Base-by-base conservation (phyloP, 2,329 filamentous ascomycete genomes). In the Colletotrichum cereale region DNA sequence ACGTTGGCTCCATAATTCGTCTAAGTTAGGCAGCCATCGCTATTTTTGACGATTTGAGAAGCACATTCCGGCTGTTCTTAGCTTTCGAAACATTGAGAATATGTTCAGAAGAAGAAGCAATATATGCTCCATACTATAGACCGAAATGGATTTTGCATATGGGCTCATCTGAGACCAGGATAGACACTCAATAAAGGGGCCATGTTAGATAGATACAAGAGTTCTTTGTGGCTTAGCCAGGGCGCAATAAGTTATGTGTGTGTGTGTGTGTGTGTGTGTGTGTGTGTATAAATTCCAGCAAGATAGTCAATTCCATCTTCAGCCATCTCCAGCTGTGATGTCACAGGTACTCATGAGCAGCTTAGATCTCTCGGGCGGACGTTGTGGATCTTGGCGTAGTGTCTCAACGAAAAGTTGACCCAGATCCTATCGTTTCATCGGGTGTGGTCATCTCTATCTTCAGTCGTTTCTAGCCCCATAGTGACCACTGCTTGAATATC, bases 41-140 rank as follows among this genome's bases (percentile, higher is more conserved):
- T 34, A 55, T 34, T 10, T 55, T n/a, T 55, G 16, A 31, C 36
- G 52, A 34, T 55, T 38, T n/a, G 3, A 6, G 29, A 18, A 55
- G 52, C 16, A 55, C 31, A 55, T 38, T 38, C 8, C 52, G 8
- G 42, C 42, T 44, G 21, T 55, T 36, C 52, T 55, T 55, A 7
- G 34, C 52, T n/a, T 55, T 34, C 8, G 16, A 24, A 55, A n/a
- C 52, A 34, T 34, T 36, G 16, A 38, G 21, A 16, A n/a, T 55
- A 55, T 34, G 18, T 36, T 18, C 31, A 55, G 52, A 55, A 55
- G n/a, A 55, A 8, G 52, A 55, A 55, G 52, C 31, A 55, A 55
- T 12, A 36, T 24, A 38, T 34, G 31, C 18, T 55, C 16, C n/a
- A n/a, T n/a, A n/a, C n/a, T n/a, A n/a, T n/a, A 52, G 48, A 52